These are phyloP conservation scores for Lactifluus echinatus DNA, from an alignment of 768 basidiomycete species.

Conservation along the genomic window DNA sequence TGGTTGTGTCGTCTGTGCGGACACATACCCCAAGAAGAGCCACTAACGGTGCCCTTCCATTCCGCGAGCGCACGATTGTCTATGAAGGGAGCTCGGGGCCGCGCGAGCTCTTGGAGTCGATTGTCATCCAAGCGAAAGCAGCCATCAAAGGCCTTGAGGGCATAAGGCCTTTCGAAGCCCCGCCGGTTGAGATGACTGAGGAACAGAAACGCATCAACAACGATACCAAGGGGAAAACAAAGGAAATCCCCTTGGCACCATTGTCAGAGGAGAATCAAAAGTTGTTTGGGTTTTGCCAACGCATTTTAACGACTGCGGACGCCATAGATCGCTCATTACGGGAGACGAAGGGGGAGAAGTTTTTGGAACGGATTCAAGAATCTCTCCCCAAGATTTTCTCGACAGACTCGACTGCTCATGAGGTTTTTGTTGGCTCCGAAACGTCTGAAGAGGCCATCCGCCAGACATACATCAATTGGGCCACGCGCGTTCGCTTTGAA, in stretches of 20 bases:
- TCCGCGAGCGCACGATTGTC: conserved; percentile 72
- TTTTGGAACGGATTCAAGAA: conserved; percentile 68
- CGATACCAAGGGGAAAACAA: conserved; percentile 56
- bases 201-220: conserved; percentile 83
- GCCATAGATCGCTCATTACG: conserved; percentile 83
- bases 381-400: conserved; percentile 66
- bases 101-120: conserved; percentile 83
- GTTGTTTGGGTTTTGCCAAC: conserved; percentile 72
- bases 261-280: conserved; percentile 69
- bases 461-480: conserved; percentile 79
- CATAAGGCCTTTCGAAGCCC: conserved; percentile 37
- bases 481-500: conserved; percentile 72
- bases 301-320: conserved; percentile 72
- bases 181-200: conserved; percentile 68
- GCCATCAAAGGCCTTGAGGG: conserved; percentile 83
- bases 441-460: conserved; percentile 57
- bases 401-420: conserved; percentile 32
- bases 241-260: conserved; percentile 38
- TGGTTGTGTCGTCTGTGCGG: conserved; percentile 70
- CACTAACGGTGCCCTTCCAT: conserved; percentile 36
- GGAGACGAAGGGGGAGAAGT: conserved; percentile 84
- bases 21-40: conserved; percentile 49
- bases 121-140: conserved; percentile 88
- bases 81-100: conserved; percentile 91
- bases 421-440: conserved; percentile 39